A percentile compares a stretch with the other conserved stretches of the same genome.
Conservation (phyloP, 257 asterid species). For the Plectranthus barbatus region DNA sequence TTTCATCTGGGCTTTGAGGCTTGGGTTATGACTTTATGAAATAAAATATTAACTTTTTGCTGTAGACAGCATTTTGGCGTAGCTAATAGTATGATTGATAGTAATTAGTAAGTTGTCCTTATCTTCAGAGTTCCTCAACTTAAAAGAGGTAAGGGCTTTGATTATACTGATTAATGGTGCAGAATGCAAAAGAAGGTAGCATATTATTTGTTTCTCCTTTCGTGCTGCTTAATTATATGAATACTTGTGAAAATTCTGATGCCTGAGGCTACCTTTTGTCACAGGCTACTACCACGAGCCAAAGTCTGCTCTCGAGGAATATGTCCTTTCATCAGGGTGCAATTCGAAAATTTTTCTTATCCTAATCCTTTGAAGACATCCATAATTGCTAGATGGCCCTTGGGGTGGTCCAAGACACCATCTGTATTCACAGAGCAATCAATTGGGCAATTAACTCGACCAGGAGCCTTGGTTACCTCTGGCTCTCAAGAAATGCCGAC, state of each 20-base stretch:
- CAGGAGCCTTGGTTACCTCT: constrained; percentile 56
- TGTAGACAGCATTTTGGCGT: not conserved
- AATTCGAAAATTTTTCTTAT: constrained; percentile 35
- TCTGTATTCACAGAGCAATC: constrained; percentile 21
- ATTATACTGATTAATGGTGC: not conserved
- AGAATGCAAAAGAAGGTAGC: not conserved
- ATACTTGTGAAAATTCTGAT: constrained; percentile 2
- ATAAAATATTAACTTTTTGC: not conserved
- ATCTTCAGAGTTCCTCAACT: not conserved
- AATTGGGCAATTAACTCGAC: constrained; percentile 24
- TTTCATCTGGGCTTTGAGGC: not conserved
- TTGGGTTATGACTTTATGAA: not conserved
- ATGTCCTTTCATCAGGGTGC: constrained; percentile 52
- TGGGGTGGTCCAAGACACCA: constrained; percentile 37
- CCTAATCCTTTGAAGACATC: constrained; percentile 35
- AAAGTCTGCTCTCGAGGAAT: constrained; percentile 33
- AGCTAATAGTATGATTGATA: not conserved
- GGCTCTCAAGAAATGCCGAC: constrained; percentile 39
- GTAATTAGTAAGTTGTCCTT: not conserved
- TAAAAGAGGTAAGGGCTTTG: not conserved
- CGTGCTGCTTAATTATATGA: not conserved
- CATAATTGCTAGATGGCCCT: constrained; percentile 29
- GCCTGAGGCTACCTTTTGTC: constrained; percentile 12
- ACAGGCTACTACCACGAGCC: constrained; percentile 49
- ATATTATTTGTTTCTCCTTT: not conserved